Evolutionary conservation across 805 yeast species (phyloP).

Genomic region (Starmerella apis): DNA sequence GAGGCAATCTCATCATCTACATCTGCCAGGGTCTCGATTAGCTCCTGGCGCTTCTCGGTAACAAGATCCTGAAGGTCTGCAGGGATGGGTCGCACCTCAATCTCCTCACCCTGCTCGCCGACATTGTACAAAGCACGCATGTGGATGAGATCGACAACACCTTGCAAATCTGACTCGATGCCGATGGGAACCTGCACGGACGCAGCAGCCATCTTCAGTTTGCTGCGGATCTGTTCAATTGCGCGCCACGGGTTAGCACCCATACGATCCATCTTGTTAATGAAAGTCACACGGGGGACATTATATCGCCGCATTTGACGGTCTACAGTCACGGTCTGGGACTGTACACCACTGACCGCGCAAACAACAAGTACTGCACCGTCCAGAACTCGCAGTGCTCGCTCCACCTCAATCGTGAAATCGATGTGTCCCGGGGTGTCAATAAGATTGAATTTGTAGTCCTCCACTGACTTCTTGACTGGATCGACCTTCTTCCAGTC

Average conservation of each 20-base stretch:
- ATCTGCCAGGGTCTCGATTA: slow-evolving; percentile 93
- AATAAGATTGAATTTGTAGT: slow-evolving; percentile 83
- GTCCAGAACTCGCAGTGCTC: slow-evolving; percentile 94
- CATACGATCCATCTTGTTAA: slow-evolving; percentile 98
- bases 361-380: slow-evolving; percentile 98
- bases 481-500: slow-evolving; percentile 63
- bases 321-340: slow-evolving; percentile 97
- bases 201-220: slow-evolving; percentile 89
- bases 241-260: slow-evolving; percentile 97
- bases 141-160: slow-evolving; percentile 85
- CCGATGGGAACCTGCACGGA: slow-evolving; percentile 98
- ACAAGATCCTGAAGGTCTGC: slow-evolving; percentile 69
- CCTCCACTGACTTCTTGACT: slow-evolving; percentile 24
- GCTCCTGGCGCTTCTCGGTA: slow-evolving; percentile 73
- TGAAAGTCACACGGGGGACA: slow-evolving; percentile 91
- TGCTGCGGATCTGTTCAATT: slow-evolving; percentile 77
- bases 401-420: slow-evolving; percentile 95
- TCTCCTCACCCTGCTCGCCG: slow-evolving; percentile 65
- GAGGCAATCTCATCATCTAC: slow-evolving; percentile 97
- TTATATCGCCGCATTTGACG: slow-evolving; percentile 98
- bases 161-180: slow-evolving; percentile 69
- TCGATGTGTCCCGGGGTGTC: slow-evolving; percentile 99
- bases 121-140: slow-evolving; percentile 80
- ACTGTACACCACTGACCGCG: slow-evolving; percentile 97
- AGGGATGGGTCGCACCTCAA: slow-evolving; percentile 61